phyloP scores from a whole-genome alignment of 2,329 filamentous ascomycete species.

The Sporothrix curviconia region DNA sequence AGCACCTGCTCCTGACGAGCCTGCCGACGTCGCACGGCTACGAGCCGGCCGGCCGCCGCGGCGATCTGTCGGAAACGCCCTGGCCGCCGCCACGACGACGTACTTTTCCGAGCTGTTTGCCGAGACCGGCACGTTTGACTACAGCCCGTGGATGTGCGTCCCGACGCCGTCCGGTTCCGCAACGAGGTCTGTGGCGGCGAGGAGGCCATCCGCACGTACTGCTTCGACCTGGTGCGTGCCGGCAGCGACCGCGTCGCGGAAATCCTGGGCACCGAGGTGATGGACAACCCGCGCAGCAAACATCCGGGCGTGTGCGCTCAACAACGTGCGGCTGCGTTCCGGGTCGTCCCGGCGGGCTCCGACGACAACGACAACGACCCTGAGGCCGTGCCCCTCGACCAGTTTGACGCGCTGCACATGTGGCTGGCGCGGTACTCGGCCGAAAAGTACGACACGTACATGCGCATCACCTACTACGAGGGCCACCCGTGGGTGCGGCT shows the following conservation, averaged over 20 bases:
- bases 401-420: constrained; percentile 27
- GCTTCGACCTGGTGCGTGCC: constrained; percentile 44
- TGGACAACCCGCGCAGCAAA: constrained; percentile 48
- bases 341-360: constrained; percentile 15
- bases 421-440: constrained; percentile 34
- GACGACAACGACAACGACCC: constrained; percentile 6
- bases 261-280: constrained; percentile 55
- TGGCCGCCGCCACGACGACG: constrained; percentile 31
- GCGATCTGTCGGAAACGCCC: constrained; percentile 1
- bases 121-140: constrained; percentile 60
- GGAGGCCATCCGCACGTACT: constrained; percentile 53
- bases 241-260: constrained; percentile 51
- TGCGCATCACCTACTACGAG: constrained; percentile 49
- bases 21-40: constrained; percentile 67
- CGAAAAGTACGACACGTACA: constrained; percentile 47
- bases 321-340: constrained; percentile 54
- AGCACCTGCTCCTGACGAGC: constrained; percentile 57
- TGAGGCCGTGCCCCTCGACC: constrained; percentile 16
- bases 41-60: constrained; percentile 23
- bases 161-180: constrained; percentile 57
- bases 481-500: constrained; percentile 55
- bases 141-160: constrained; percentile 56
- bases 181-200: constrained; percentile 58
- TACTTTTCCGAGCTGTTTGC: constrained; percentile 58
- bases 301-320: constrained; percentile 51